Percentiles rank a stretch among this genome's conserved stretches.
phyloP scores from a whole-genome alignment of 2,329 filamentous ascomycete genomes.

The Aspergillus puulaauensis region DNA sequence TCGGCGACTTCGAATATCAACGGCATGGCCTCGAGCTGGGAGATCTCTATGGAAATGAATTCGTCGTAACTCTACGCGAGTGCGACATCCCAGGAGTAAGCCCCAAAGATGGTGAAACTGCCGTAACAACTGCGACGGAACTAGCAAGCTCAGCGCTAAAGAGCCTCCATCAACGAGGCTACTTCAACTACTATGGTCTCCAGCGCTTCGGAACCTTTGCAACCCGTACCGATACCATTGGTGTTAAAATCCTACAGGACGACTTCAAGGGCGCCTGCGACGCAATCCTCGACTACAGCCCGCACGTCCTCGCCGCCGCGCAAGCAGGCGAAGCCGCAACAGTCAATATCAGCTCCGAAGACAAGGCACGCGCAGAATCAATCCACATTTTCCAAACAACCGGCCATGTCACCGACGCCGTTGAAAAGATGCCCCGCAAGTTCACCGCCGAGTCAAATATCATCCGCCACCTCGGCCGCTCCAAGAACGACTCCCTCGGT shows the following conservation, averaged over 20 bases:
- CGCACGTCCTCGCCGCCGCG: conserved; percentile 59
- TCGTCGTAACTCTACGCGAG: conserved; percentile 86
- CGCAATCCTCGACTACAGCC: conserved; percentile 71
- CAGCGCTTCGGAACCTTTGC: conserved; percentile 91
- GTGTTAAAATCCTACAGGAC: conserved; percentile 76
- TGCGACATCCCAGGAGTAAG: conserved; percentile 61
- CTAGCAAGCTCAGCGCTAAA: conserved; percentile 59
- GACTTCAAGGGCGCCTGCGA: conserved; percentile 80
- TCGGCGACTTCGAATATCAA: conserved; percentile 81
- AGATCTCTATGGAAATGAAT: conserved; percentile 85
- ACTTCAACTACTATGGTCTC: conserved; percentile 98
- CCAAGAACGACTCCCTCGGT: conserved; percentile 71
- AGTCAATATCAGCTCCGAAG: conserved; percentile 66
- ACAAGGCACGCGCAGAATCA: conserved; percentile 73
- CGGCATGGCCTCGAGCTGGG: conserved; percentile 74
- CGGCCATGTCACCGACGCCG: conserved; percentile 58
- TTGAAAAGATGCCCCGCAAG: conserved; percentile 70
- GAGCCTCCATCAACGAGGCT: conserved; percentile 71
- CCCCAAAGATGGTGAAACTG: conserved; percentile 46
- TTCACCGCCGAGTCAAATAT: conserved; percentile 79
- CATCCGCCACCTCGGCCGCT: conserved; percentile 68
- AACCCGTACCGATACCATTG: conserved; percentile 81
- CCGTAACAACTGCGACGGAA: conserved; percentile 42
- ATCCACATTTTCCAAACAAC: conserved; percentile 71
- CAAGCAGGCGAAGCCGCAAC: conserved; percentile 45